These are phyloP conservation scores for Parmelia sp. DNA, from an alignment of 495 filamentous ascomycete species.

Conservation along the genomic window DNA sequence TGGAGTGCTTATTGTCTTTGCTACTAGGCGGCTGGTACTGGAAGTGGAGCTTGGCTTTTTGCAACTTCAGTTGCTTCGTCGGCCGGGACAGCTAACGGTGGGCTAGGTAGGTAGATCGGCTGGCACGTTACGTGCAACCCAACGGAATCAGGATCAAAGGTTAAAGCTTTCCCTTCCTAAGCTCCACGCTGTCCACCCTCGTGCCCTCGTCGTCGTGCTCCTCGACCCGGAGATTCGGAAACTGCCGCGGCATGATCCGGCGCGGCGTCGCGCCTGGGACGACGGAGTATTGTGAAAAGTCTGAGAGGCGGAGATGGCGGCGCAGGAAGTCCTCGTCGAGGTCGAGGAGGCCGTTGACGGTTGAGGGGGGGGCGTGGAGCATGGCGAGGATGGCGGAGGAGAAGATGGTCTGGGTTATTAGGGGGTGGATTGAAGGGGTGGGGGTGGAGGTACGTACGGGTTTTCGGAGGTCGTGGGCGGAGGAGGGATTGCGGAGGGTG, in stretches of 20 bases:
- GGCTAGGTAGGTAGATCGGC: neutral
- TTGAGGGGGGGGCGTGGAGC: slow-evolving; percentile 51
- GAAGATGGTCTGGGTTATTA: slow-evolving; percentile 3
- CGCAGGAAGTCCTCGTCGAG: slow-evolving; percentile 82
- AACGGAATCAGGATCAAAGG: no score
- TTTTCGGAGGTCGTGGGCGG: slow-evolving; percentile 7
- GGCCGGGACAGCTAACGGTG: neutral
- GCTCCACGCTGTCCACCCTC: slow-evolving; percentile 58
- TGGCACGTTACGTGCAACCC: no score
- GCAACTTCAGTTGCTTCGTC: neutral
- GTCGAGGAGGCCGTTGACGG: slow-evolving; percentile 64
- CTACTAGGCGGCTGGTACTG: neutral
- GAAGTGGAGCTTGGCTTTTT: neutral
- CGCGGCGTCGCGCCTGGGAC: slow-evolving; percentile 58
- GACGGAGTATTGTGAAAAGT: slow-evolving; percentile 70
- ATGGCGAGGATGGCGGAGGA: slow-evolving; percentile 69
- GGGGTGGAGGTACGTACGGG: neutral
- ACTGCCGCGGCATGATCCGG: slow-evolving; percentile 68
- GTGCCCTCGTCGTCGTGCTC: slow-evolving; percentile 81
- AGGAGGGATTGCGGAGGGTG: neutral
- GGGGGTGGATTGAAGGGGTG: neutral
- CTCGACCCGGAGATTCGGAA: slow-evolving; percentile 65
- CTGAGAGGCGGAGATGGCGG: slow-evolving; percentile 52
- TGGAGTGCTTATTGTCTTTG: no score
- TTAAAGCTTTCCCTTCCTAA: slow-evolving; percentile 11